Percentiles rank a stretch among this genome's conserved stretches.
These are phyloP conservation scores for Sugiyamaella marilandica DNA, from an alignment of 805 yeast genomes.

Conservation along the genomic window DNA sequence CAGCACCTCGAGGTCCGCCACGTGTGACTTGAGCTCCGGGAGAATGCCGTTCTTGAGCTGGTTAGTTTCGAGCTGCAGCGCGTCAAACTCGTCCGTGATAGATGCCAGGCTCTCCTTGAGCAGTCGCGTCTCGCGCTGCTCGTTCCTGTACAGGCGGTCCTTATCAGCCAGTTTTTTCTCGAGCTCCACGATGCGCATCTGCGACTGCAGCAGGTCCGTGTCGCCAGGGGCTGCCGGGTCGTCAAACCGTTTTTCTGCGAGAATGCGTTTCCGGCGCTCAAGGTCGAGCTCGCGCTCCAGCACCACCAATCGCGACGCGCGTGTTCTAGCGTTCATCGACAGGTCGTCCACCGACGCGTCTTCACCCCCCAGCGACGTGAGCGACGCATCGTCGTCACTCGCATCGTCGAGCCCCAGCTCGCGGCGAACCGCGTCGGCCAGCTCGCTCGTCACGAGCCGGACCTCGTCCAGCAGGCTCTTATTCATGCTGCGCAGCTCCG, in stretches of 20 bases:
- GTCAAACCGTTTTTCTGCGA: slow-evolving; percentile 20
- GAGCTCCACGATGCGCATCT: slow-evolving; percentile 23
- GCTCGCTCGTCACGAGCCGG: slow-evolving; percentile 33
- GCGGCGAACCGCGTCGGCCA: slow-evolving; percentile 35
- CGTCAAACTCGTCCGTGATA: slow-evolving; percentile 28
- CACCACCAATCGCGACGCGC: slow-evolving; percentile 22
- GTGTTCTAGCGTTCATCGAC: slow-evolving; percentile 6
- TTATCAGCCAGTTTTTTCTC: slow-evolving; percentile 29
- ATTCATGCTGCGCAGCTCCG: slow-evolving; percentile 21
- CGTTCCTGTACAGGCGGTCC: slow-evolving; percentile 20
- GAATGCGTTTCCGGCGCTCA: slow-evolving; percentile 31
- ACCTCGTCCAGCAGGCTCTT: slow-evolving; percentile 30
- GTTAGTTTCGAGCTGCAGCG: slow-evolving; percentile 22
- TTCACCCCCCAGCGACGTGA: not conserved
- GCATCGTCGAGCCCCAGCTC: slow-evolving; percentile 27
- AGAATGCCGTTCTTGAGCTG: slow-evolving; percentile 23
- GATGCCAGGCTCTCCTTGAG: slow-evolving; percentile 27
- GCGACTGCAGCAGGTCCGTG: slow-evolving; percentile 8
- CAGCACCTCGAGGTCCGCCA: slow-evolving; percentile 23
- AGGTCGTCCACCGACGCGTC: slow-evolving; percentile 7
- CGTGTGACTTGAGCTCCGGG: slow-evolving; percentile 24
- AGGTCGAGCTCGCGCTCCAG: slow-evolving; percentile 29
- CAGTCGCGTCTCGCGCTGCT: slow-evolving; percentile 20
- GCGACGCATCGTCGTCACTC: not conserved
- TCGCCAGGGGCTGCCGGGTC: not conserved